These are phyloP conservation scores for Davidsoniella eucalypti DNA, from an alignment of 2,329 filamentous ascomycete genomes.

Conservation along the genomic window DNA sequence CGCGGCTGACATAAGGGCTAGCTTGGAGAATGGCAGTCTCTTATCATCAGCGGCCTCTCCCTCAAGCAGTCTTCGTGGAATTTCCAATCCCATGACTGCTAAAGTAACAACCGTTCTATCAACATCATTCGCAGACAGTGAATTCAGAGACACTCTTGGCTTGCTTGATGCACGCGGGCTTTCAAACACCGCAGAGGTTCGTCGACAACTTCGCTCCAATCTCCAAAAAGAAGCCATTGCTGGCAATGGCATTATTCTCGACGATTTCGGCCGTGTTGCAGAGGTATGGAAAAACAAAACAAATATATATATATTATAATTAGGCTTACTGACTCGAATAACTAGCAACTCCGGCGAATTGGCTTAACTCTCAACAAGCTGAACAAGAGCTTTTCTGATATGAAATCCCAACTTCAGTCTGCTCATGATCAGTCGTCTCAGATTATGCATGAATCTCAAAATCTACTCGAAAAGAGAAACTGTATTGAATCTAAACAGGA, in stretches of 20 bases:
- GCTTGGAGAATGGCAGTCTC: conserved; percentile 1
- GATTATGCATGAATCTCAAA: conserved; percentile 60
- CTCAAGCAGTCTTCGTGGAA: conserved; percentile 18
- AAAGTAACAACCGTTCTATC: conserved; percentile 78
- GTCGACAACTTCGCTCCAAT: conserved; percentile 64
- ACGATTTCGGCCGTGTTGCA: conserved; percentile 76
- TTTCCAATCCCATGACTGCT: conserved; percentile 48
- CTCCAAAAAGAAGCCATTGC: conserved; percentile 85
- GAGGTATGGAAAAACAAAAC: conserved; percentile 40
- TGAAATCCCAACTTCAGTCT: conserved; percentile 60
- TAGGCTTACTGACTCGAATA: not conserved
- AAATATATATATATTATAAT: not conserved
- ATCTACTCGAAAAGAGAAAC: conserved; percentile 53
- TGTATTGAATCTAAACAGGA: conserved; percentile 67
- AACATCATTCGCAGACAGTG: conserved; percentile 78
- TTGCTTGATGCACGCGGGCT: conserved; percentile 59
- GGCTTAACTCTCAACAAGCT: conserved; percentile 61
- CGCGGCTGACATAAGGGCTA: not conserved
- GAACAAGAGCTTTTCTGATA: conserved; percentile 64
- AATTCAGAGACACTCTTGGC: conserved; percentile 70
- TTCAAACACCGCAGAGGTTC: conserved; percentile 58
- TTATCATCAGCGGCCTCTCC: conserved; percentile 18
- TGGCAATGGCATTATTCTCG: conserved; percentile 76
- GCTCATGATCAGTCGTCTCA: conserved; percentile 59
- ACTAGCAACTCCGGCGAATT: conserved; percentile 71